phyloP scores from a whole-genome alignment of 192 early-diverging fungal genomes.

The Lobosporangium transversale region DNA sequence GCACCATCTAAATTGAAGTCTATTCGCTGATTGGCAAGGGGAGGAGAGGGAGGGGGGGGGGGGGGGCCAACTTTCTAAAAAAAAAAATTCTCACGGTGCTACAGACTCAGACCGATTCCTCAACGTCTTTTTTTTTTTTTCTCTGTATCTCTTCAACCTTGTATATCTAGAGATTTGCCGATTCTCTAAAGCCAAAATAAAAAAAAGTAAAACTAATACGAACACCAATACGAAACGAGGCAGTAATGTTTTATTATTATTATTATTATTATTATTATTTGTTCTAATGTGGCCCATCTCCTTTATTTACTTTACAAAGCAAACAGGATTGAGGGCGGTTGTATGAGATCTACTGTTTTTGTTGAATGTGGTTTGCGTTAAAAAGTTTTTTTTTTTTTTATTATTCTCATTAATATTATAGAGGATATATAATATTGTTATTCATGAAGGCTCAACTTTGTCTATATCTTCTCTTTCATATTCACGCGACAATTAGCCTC shows the following conservation, averaged over 20 bases:
- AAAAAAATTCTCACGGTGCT: neutral
- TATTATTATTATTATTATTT: neutral
- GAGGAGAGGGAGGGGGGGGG: no score
- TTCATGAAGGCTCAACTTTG: neutral
- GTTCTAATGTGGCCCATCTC: neutral
- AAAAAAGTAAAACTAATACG: no score
- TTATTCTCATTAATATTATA: no score
- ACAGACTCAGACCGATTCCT: neutral
- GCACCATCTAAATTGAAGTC: no score
- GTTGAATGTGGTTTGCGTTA: neutral
- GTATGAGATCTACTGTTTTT: neutral
- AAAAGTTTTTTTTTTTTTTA: no score
- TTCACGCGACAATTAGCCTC: neutral
- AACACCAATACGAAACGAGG: neutral
- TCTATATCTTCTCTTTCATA: neutral
- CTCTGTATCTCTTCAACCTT: neutral
- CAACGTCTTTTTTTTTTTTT: neutral
- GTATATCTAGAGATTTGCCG: neutral
- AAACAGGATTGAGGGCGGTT: neutral
- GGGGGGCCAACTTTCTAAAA: no score
- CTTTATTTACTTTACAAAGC: neutral
- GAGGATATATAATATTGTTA: no score
- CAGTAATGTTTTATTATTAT: neutral
- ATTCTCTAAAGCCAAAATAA: no score
- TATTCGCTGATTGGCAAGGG: no score